Conservation (phyloP, 495 filamentous ascomycete genomes). For the Delitschia confertaspora region DNA sequence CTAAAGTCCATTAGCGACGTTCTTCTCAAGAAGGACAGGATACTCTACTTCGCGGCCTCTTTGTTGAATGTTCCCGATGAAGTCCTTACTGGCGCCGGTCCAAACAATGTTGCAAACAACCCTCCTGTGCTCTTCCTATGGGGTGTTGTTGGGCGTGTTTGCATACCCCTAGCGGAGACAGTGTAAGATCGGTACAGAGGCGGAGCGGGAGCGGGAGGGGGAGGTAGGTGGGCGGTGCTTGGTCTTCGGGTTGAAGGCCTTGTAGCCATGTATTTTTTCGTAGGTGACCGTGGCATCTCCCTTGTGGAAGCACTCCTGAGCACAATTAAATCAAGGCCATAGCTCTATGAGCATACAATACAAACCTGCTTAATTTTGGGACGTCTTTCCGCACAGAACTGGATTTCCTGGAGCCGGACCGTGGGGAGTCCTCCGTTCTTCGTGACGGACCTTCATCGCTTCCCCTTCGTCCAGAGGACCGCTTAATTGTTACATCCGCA, state of each 20-base stretch:
- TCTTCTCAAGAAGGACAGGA: no score
- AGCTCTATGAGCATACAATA: not conserved
- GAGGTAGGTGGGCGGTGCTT: conserved; percentile 11
- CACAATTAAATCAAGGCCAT: conserved; percentile 10
- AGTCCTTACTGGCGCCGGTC: conserved; percentile 5
- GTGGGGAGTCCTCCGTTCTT: conserved; percentile 6
- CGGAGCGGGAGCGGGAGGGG: conserved; percentile 7
- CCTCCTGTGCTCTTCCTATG: conserved; percentile 22
- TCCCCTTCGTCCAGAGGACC: conserved; percentile 5
- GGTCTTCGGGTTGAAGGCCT: conserved; percentile 19
- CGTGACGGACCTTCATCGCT: conserved; percentile 21
- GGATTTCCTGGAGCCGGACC: conserved; percentile 15
- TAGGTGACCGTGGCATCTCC: conserved; percentile 18
- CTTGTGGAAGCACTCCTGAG: conserved; percentile 17
- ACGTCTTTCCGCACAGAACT: conserved; percentile 10
- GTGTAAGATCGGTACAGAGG: conserved; percentile 4
- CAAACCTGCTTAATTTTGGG: conserved; percentile 15
- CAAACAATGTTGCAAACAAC: conserved; percentile 24
- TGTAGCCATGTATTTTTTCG: conserved; percentile 20
- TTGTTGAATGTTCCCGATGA: conserved; percentile 12
- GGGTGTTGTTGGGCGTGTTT: not conserved
- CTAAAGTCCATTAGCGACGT: conserved; percentile 33
- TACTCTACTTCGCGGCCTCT: conserved; percentile 12
- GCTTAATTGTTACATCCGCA: conserved; percentile 12
- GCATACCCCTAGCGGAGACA: conserved; percentile 4